Conservation (phyloP, 202 grass and related monocot genomes). For the Dendrocalamus latiflorus region DNA sequence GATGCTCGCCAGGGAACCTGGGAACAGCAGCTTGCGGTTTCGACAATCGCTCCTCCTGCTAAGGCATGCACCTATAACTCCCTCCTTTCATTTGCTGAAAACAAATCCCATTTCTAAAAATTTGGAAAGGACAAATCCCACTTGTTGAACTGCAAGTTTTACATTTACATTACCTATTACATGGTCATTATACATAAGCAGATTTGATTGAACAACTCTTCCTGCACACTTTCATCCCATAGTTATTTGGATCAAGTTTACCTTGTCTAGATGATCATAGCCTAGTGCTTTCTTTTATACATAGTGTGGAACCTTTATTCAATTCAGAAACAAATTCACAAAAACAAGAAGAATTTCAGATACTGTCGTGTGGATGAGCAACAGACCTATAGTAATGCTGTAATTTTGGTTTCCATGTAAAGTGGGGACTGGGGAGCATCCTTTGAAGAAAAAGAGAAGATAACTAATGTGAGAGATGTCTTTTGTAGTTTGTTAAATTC, state of each 20-base stretch:
- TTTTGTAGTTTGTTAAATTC: not conserved
- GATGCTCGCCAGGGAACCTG: slow-evolving; percentile 83
- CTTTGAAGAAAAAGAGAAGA: not conserved
- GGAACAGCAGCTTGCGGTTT: slow-evolving; percentile 87
- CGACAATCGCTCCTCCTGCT: slow-evolving; percentile 85
- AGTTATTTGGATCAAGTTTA: not conserved
- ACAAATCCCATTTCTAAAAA: not conserved
- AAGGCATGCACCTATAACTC: slow-evolving; percentile 30
- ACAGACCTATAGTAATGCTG: not conserved
- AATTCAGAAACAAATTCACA: not conserved
- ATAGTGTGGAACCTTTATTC: not conserved
- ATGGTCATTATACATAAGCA: not conserved
- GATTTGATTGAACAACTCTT: not conserved
- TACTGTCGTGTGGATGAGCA: not conserved
- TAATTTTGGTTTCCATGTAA: not conserved
- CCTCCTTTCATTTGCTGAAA: not conserved
- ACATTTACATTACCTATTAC: not conserved
- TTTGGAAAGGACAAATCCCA: not conserved
- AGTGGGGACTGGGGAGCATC: not conserved
- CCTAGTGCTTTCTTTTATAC: not conserved
- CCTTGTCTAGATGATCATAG: not conserved
- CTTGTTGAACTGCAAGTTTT: not conserved
- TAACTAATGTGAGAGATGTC: not conserved
- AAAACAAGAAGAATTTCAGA: not conserved
- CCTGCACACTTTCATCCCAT: not conserved